These are phyloP conservation scores for Acidomyces sp. DNA, from an alignment of 495 filamentous ascomycete genomes.

Conservation along the genomic window DNA sequence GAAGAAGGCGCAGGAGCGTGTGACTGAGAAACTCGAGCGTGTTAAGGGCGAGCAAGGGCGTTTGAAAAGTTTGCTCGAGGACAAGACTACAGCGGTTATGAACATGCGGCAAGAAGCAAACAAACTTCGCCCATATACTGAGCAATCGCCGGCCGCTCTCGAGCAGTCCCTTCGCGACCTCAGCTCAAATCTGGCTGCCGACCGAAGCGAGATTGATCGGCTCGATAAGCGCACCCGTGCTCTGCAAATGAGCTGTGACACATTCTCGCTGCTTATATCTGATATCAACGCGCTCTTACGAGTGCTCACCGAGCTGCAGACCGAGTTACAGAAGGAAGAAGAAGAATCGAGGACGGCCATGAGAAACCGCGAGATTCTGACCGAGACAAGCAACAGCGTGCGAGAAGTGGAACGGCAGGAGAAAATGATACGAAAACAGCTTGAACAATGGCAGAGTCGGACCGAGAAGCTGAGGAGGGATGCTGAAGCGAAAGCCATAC, in stretches of 20 bases:
- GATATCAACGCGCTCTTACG: constrained; percentile 79
- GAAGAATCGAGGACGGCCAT: constrained; percentile 68
- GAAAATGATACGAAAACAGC: constrained; percentile 65
- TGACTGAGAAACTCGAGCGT: constrained; percentile 63
- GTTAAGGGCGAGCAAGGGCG: constrained; percentile 58
- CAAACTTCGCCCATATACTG: constrained; percentile 81
- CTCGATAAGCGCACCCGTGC: constrained; percentile 76
- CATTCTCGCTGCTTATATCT: constrained; percentile 65
- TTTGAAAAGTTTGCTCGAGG: constrained; percentile 59
- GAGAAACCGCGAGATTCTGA: constrained; percentile 71
- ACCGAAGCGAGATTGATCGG: constrained; percentile 71
- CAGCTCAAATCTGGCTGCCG: constrained; percentile 55
- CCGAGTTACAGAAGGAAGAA: constrained; percentile 76
- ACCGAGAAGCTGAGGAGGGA: constrained; percentile 67
- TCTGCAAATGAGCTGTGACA: constrained; percentile 82
- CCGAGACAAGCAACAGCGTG: constrained; percentile 74
- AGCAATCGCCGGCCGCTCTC: constrained; percentile 70
- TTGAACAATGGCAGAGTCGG: constrained; percentile 68
- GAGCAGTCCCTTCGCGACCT: constrained; percentile 73
- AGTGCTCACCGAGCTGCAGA: constrained; percentile 72
- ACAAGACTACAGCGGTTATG: constrained; percentile 55
- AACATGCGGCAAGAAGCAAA: constrained; percentile 59
- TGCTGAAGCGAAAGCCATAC: constrained; percentile 65
- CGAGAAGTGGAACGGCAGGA: constrained; percentile 83
- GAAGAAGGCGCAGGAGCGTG: constrained; percentile 59